Evolutionary conservation across 129 eudicot genomes (phyloP), one percentile per base, ranked within the genome.

Genomic region (Arctium lappa): DNA sequence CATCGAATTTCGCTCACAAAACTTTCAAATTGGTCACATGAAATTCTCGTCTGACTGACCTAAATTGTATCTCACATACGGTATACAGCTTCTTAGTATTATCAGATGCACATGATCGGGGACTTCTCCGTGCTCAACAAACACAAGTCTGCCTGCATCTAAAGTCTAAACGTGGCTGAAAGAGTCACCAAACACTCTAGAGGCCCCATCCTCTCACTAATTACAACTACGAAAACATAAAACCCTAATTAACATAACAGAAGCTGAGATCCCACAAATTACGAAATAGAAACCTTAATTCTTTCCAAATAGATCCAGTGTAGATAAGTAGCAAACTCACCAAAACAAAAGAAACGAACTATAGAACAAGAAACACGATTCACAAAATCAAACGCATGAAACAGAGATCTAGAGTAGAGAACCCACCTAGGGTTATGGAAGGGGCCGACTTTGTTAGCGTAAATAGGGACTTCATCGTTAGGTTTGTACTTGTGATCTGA

Each of bases 401-500:
- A 60, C 60, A 32, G 42, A 84, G 74, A 78, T 78, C 83, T 60
- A 78, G 37, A 56, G 31, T 2, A 62, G 32, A 22, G n/a, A 16
- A 1, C 7, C 29, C 71, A 93, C 98, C 98, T 95, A 76, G 97
- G 98, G 85, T 95, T 95, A 40, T 90, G 97, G 74, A 92, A 95
- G 50, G 98, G 98, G 66, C 97, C 97, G 72, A 93, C 93, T 83
- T 95, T 95, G 82, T 92, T 93, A 13, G 94, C 97, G 73, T 92
- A 93, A 29, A 95, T 88, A 13, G 98, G 97, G 22, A 95, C 98
- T 34, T 85, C 77, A 8, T 92, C 98, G 2, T 84, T 86, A 37
- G 80, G 72, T 78, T 92, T 95, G 88, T 91, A 95, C 72, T 88
- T 89, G 74, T 95, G 98, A 86, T 91, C 87, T 8, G 98, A 92